Conservation (phyloP, 768 basidiomycete species). For the Tylopilus sp. region DNA sequence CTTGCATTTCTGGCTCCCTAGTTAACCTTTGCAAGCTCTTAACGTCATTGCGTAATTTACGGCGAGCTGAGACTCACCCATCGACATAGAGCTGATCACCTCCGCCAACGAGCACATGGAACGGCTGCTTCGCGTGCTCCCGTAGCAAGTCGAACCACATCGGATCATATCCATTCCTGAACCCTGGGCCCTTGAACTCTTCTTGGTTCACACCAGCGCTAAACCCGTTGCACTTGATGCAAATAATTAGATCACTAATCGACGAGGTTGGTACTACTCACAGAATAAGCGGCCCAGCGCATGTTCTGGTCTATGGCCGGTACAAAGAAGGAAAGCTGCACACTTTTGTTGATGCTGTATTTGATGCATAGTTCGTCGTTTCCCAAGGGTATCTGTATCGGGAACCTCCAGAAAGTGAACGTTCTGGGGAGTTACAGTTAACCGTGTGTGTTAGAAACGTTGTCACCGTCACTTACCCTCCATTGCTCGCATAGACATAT, state of each 20-base stretch:
- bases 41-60: background rate
- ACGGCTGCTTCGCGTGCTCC: constrained; percentile 75
- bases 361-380: constrained; percentile 68
- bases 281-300: constrained; percentile 88
- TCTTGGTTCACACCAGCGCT: constrained; percentile 87
- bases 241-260: background rate
- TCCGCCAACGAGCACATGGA: constrained; percentile 91
- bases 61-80: constrained; percentile 40
- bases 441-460: background rate
- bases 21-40: constrained; percentile 49
- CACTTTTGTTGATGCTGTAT: constrained; percentile 82
- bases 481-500: constrained; percentile 59
- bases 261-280: constrained; percentile 34
- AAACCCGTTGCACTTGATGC: constrained; percentile 76
- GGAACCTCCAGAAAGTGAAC: constrained; percentile 93
- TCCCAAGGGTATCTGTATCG: constrained; percentile 75
- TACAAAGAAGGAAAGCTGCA: constrained; percentile 75
- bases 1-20: constrained; percentile 84
- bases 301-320: constrained; percentile 81
- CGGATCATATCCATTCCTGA: constrained; percentile 79
- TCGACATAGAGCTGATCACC: constrained; percentile 94
- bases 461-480: constrained; percentile 40
- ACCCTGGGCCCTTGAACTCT: constrained; percentile 80
- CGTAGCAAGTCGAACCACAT: constrained; percentile 92
- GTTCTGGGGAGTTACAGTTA: constrained; percentile 44